Base-by-base conservation (phyloP, 345 rosid species). In the Conringia planisiliqua region DNA sequence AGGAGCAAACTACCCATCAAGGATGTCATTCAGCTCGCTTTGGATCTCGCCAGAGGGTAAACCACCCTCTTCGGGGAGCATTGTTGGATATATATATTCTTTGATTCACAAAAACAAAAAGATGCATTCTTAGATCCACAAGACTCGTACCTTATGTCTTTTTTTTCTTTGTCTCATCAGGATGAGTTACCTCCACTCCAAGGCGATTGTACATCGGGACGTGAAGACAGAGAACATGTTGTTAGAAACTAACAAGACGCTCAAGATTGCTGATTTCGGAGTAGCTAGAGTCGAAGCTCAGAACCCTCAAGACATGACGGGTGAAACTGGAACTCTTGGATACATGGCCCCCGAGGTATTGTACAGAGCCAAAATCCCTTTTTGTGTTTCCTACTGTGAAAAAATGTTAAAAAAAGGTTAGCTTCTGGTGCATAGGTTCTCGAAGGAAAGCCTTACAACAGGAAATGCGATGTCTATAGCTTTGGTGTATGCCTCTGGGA, bases 201-300 rank as follows among this genome's bases (percentile, higher is more conserved):
- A 90, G 74, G 86, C 73, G 62, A 90, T 87, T 68, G 96, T 88
- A 20, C 96, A 90, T 60, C 80, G 93, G 36, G 96, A 90, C 79
- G 96, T 90, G 7, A 90, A 90, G 81, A 68, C 93, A 29, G 96
- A 90, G 76, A 90, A 90, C 51, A 90, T 90, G 96, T 77, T 90
- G 75, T 76, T 90, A 59, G 88, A 90, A 77, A 51, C 83, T 44
- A 75, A 76, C 33, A 81, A 90, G 85, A 90, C 74, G 27, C 76
- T 90, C 43, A 88, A 88, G 83, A 88, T 90, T 36, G 92, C 93
- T 66, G 96, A 90, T 79, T 90, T 90, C 68, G 96, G 96, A 24
- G 93, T 90, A 48, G 96, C 96, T 44, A 89, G 92, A 63, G 90
- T 90, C 46, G 96, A 90, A 79, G 96, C 96, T 83, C 93, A 88